A percentile compares a stretch with the other conserved stretches of the same genome.
These are phyloP conservation scores for Fusarium nygamai DNA, from an alignment of 2,329 filamentous ascomycete genomes.

Conservation along the genomic window DNA sequence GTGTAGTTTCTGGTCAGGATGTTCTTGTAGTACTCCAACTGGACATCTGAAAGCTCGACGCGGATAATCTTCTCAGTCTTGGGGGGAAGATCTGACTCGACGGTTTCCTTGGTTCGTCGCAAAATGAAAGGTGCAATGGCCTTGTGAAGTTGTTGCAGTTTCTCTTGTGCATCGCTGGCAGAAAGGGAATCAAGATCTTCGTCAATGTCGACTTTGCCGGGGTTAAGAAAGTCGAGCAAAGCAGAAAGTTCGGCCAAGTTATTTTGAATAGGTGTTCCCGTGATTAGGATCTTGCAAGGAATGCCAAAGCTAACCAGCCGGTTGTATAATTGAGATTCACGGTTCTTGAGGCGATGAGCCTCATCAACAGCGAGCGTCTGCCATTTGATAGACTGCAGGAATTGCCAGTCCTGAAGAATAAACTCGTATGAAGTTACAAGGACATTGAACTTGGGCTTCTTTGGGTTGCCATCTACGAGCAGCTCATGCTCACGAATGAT, in stretches of 20 bases:
- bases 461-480: conserved; percentile 84
- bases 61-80: conserved; percentile 99
- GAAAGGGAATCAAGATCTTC: conserved; percentile 85
- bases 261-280: conserved; percentile 97
- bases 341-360: conserved; percentile 95
- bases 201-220: conserved; percentile 91
- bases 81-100: conserved; percentile 93
- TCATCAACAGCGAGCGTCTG: conserved; percentile 97
- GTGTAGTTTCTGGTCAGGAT: conserved; percentile 97
- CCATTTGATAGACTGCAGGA: conserved; percentile 93
- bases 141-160: conserved; percentile 85
- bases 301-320: conserved; percentile 87
- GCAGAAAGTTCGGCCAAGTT: conserved; percentile 92
- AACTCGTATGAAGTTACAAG: conserved; percentile 98
- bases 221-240: conserved; percentile 95
- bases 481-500: conserved; percentile 93
- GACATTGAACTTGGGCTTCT: conserved; percentile 96
- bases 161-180: conserved; percentile 83
- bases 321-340: conserved; percentile 90
- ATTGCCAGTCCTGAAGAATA: conserved; percentile 84
- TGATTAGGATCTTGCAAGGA: conserved; percentile 91
- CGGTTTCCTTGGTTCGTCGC: conserved; percentile 94
- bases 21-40: conserved; percentile 98
- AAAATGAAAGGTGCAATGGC: conserved; percentile 95
- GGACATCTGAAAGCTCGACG: conserved; percentile 94